Evolutionary conservation across 1,284 basidiomycete genomes (phyloP), one percentile per base, ranked within the genome.

Genomic region (Heterobasidion irregulare): DNA sequence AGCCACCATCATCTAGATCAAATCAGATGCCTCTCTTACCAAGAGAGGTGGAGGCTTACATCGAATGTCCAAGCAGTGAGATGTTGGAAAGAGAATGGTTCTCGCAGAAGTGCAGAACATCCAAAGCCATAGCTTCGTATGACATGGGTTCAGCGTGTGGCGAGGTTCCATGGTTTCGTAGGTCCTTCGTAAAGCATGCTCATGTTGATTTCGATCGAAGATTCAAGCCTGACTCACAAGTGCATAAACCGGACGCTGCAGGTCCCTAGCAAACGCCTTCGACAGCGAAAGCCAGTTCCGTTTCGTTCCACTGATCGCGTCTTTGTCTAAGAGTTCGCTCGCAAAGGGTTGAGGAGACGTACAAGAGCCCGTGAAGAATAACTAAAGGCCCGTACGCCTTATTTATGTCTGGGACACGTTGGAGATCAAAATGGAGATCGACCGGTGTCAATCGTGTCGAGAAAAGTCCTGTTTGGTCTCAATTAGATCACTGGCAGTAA

Each of bases 91-190:
- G 68, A 0, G 72, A 72, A 53, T 79, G 77, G 35, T 70, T 67
- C 10, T 72, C 63, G 52, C 82, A 77, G 62, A 89, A 87, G 54
- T 80, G 72, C 10, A 84, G 66, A 33, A 93, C 77, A 62, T 93
- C 90, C 8, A 69, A 66, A 1, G 89, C 89, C 86, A 93, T 87
- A 53, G 79, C 72, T 18, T 70, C 63, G 62, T 94, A 94, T 15
- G 78, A 82, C 79, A 90, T 87, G 0, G 83, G 82, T 8, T 72
- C 72, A 10, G 72, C 74, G 65, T 91, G 89, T 0, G 89, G 88
- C 0, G 90, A 92, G 7, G 78, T 70, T 3, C 92, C 92, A 63
- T 94, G 92, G 61, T 94, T 94, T 15, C 92, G 77, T 10, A 94
- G 73, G 67, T 94, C 92, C 86, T 91, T 13, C 15, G n/a, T 15